Base-by-base conservation (phyloP, 2,329 filamentous ascomycete species). In the Sporothrix brunneoviolacea region DNA sequence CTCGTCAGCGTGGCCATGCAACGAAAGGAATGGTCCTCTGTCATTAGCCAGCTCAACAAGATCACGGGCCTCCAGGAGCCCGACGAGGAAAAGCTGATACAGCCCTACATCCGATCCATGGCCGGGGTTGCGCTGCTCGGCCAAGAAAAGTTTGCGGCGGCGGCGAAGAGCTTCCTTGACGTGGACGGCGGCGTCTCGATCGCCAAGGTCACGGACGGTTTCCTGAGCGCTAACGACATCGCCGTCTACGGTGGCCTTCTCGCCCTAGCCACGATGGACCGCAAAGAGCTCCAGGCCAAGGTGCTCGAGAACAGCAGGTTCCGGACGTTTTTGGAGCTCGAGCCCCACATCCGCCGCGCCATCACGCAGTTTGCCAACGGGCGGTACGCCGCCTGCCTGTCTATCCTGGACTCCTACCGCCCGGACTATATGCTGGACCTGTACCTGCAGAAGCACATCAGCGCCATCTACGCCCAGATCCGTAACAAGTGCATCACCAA, bases 301-400 rank as follows among this genome's bases (percentile, higher is more conserved):
- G 89, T 97, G 3, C 78, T 98, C 0, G 88, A 93, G 33, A 95
- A 89, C 62, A 72, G 73, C 30, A 73, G 76, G 10, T 98, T 98
- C 71, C 85, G 93, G 47, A 82, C 79, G 40, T 95, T 93, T 63
- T 78, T 98, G 13, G 93, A 97, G 65, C 77, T 94, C 1, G 93
- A 97, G 67, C 90, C 91, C 4, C 91, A 97, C 61, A 86, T 98
- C 55, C 87, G 93, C 56, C 91, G 91, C 52, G 91, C 93, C 12
- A 86, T 98, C 59, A 81, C 80, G 8, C 84, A 88, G 64, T 98
- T 96, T 70, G 88, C 91, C 59, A 89, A 86, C 58, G 89, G 88
- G 54, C 88, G 94, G 60, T 98, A 96, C 67, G 85, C 87, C 9
- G 79, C 80, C 38, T 97, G 91, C 65, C 74, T 98, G 39, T 77